Evolutionary conservation across 768 basidiomycete genomes (phyloP), one percentile per base, ranked within the genome.

Genomic region (Macrolepiota fuliginosa): DNA sequence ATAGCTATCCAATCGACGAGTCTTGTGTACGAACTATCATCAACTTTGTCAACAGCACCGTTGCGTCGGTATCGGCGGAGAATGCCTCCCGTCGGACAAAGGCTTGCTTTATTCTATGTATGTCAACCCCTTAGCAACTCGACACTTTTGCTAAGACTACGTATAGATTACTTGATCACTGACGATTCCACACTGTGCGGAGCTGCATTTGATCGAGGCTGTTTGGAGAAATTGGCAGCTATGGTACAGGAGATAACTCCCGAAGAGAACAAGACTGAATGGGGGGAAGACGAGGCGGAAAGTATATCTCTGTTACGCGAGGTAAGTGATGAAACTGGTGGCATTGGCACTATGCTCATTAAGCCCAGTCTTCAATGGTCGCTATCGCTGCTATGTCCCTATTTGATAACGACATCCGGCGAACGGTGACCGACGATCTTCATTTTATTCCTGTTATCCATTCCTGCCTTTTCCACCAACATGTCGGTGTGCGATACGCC

Each of bases 401-500:
- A 6, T 88, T 85, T 61, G 83, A 87, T 64, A 89, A 89, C 64
- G 84, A 90, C 40, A 84, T 91, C 49, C 86, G 94, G 1, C 79
- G 88, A 1, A 76, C 82, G 27, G 75, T 96, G 24, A 84, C 89
- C 2, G 87, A 89, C 65, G 77, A 77, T 11, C 77, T 83, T 11
- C 76, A 76, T 2, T 73, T 93, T 51, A 73, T 74, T 29, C 74
- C 75, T 0, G 65, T 36, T 27, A 62, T 67, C 51, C 68, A 68
- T 32, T 64, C 70, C 13, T 67, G 67, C 22, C 62, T 67, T 5
- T 56, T 68, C 25, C 65, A 64, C 50, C 72, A 89, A 0, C 83
- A 88, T 59, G 77, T 87, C 15, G 92, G 91, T 0, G 88, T 96
- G 2, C 85, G 94, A 5, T 92, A 91, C 49, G 92, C 92, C 0